phyloP scores from a whole-genome alignment of 495 filamentous ascomycete genomes.

The Aspergillus bridgeri region DNA sequence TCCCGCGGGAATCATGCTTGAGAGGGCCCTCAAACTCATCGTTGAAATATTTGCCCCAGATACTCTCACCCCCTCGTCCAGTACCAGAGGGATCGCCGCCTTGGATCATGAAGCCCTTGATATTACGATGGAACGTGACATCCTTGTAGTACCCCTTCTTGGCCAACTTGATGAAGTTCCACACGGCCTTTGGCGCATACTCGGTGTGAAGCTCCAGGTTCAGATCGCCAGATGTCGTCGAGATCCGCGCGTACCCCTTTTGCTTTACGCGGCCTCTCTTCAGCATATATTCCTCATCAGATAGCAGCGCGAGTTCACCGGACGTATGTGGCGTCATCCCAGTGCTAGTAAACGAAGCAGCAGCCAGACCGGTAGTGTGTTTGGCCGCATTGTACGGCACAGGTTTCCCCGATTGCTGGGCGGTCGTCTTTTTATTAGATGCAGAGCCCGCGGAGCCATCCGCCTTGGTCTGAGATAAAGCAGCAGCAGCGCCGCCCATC shows the following conservation, averaged over 20 bases:
- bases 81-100: conserved; percentile 71
- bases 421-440: conserved; percentile 20
- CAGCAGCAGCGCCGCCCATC: conserved; percentile 22
- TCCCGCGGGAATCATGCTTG: conserved; percentile 71
- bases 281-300: conserved; percentile 94
- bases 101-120: conserved; percentile 96
- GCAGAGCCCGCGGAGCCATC: conserved; percentile 13
- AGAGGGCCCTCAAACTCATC: conserved; percentile 91
- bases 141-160: conserved; percentile 86
- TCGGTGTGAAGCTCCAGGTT: conserved; percentile 91
- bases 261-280: conserved; percentile 81
- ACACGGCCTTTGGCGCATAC: conserved; percentile 85
- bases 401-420: conserved; percentile 34
- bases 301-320: conserved; percentile 75
- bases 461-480: conserved; percentile 37
- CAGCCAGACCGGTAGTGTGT: conserved; percentile 88
- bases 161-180: conserved; percentile 89
- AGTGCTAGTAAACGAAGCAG: conserved; percentile 92
- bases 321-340: conserved; percentile 89
- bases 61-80: conserved; percentile 77
- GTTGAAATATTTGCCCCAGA: conserved; percentile 87
- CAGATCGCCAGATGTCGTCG: conserved; percentile 75
- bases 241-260: conserved; percentile 87
- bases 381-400: conserved; percentile 78
- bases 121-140: conserved; percentile 85